Evolutionary conservation across 2,329 filamentous ascomycete species (phyloP), one percentile per base, ranked within the genome.

Genomic region (Verticillium zaregamsianum): DNA sequence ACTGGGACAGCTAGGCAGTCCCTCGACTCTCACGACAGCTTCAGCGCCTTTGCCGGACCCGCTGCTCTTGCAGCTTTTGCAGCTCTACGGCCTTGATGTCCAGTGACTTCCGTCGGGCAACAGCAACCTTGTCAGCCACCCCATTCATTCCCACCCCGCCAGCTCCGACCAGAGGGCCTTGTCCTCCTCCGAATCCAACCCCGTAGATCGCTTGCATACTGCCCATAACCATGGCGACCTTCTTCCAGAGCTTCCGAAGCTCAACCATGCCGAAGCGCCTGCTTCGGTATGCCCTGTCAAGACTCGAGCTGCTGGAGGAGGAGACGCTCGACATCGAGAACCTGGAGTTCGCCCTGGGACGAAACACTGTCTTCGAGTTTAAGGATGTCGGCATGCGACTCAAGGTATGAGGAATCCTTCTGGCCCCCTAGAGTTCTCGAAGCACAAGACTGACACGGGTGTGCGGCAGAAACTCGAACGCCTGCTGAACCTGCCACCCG

Each of bases 261-360:
- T 86, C 92, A 66, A 91, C 86, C 68, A 92, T 96, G 81, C 91
- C 93, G 78, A 96, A 95, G 83, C 88, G 90, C 74, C 83, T 98
- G 69, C 84, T 98, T 66, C 89, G 92, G 68, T 97, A 95, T 79
- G 92, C 89, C 58, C 81, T 99, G 52, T 90, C 90, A 28, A 88
- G 89, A 62, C 82, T 97, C 63, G 93, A 96, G 68, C 82, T 97
- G 61, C 86, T 99, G 63, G 95, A 98, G 71, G 90, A 92, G 62
- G 90, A 96, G 71, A 89, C 90, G 14, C 80, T 97, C 67, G 91
- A 97, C 70, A 83, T 95, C 64, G 92, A 95, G 66, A 92, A 92
- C 67, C 79, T 98, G 65, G 92, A 96, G 68, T 86, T 97, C 67
- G 88, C 88, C 55, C 86, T 92, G 76, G 95, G 95, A 37, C 88